phyloP scores from a whole-genome alignment of 805 yeast genomes.

The Cyberlindnera xylosilytica region DNA sequence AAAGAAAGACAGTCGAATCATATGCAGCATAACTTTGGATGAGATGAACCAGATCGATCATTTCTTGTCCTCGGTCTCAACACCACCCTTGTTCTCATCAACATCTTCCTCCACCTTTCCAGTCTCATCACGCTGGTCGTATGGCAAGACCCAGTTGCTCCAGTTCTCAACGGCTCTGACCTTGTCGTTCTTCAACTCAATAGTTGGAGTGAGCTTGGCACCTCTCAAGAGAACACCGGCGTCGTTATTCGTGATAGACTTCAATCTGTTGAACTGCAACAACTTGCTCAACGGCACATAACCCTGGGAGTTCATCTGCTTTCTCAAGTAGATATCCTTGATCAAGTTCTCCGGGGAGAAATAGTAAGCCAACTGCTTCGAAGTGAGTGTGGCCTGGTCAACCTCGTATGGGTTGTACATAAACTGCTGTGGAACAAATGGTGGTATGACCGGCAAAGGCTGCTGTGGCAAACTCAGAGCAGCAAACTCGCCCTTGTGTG shows the following conservation, averaged over 20 bases:
- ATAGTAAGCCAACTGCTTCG: conserved; percentile 80
- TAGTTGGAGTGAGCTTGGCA: conserved; percentile 16
- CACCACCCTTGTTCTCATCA: conserved; percentile 2
- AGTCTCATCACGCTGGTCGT: conserved; percentile 40
- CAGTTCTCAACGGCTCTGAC: conserved; percentile 59
- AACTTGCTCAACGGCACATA: conserved; percentile 62
- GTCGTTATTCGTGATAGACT: conserved; percentile 58
- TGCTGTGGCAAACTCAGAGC: conserved; percentile 6
- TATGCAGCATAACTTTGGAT: neutral
- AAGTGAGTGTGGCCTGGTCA: conserved; percentile 26
- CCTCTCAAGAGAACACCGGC: conserved; percentile 30
- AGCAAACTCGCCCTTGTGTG: conserved; percentile 12
- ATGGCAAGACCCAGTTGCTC: conserved; percentile 66
- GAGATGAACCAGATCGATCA: too few relatives aligned
- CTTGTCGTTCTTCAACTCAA: conserved; percentile 37
- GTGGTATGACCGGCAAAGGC: conserved; percentile 8
- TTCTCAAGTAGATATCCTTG: conserved; percentile 78
- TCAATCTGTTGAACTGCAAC: conserved; percentile 72
- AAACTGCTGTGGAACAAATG: conserved; percentile 11
- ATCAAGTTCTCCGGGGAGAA: conserved; percentile 83
- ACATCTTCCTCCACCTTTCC: conserved; percentile 40
- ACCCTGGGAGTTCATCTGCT: conserved; percentile 75
- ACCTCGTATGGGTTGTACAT: conserved; percentile 10
- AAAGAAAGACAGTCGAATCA: neutral
- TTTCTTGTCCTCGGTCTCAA: too few relatives aligned